phyloP scores from a whole-genome alignment of 495 filamentous ascomycete genomes.

The Ascobolus immersus region DNA sequence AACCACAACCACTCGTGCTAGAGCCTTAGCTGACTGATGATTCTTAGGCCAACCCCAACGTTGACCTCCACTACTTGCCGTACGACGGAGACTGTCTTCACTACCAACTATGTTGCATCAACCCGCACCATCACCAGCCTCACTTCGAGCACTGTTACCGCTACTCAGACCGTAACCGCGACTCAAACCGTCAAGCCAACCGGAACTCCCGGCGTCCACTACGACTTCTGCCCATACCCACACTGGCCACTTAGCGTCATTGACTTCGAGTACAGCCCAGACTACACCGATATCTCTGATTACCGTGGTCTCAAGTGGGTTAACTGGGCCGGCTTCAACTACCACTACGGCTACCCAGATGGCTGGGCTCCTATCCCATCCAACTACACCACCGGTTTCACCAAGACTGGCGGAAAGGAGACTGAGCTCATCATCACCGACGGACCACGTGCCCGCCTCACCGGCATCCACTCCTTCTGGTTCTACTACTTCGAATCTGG shows the following conservation, averaged over 20 bases:
- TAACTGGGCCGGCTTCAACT: conserved; percentile 1
- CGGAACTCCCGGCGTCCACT: no score
- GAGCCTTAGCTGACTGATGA: no score
- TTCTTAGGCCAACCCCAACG: no score
- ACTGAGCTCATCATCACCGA: background rate
- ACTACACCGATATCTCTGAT: background rate
- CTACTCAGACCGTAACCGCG: no score
- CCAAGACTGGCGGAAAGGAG: background rate
- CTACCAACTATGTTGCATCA: no score
- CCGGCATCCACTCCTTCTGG: background rate
- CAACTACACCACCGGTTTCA: conserved; percentile 3
- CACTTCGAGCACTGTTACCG: no score
- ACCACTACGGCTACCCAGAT: conserved; percentile 1
- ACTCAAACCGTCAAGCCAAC: no score
- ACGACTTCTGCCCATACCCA: conserved; percentile 1
- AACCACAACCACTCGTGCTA: no score
- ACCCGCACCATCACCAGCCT: no score
- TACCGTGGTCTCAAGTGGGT: conserved; percentile 4
- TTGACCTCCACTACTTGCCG: no score
- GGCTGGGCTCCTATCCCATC: conserved; percentile 6
- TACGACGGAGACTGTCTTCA: no score
- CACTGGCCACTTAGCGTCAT: conserved; percentile 1
- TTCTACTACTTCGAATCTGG: background rate
- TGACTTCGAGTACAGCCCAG: conserved; percentile 4
- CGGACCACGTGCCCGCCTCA: background rate